Base-by-base conservation (phyloP, 1,284 basidiomycete species). In the Boletus sp. region DNA sequence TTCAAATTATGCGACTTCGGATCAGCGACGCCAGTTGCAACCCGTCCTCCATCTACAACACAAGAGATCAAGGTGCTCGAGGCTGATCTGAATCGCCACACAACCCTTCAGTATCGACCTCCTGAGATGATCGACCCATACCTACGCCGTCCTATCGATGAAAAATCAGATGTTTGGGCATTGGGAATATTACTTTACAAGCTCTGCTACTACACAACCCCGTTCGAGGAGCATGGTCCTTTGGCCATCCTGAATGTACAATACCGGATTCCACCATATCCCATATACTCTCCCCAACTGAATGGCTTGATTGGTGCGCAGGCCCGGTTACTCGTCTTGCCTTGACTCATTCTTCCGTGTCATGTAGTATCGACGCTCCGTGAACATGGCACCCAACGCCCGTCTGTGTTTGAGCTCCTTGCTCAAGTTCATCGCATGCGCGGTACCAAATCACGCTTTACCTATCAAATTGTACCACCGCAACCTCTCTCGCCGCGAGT, bases 1-100 rank as follows among this genome's bases (percentile, higher is more conserved):
- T 99, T 88, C 78, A 99, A 99, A 69, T 78, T 99, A 13, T 99
- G 96, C 68, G 96, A 99, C 67, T 99, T 99, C 70, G 96, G 96
- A 35, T 96, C 93, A 22, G 89, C 95, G 3, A 87, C 87, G 0
- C 81, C 84, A 2, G 84, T 93, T 3, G 72, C 84, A 13, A 62
- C 72, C 7, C 77, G 80, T 48, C 77, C 89, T 8, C 91, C 92
- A 14, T 72, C 82, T 7, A 84, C 77, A 25, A 84, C 81, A 43
- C 81, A 85, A 53, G 92, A 95, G 66, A 86, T 98, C 41, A 83
- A 91, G 40, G 80, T 81, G 7, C 75, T 97, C 9, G 95, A 98
- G 61, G 80, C 86, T 22, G 95, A 99, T 67, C 77, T 99, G 40
- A 96, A 97, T 65, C 81, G 88, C 58, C 89, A 95, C 65, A 98